Base-by-base conservation (phyloP, 441 rosid species). In the Gossypium aridum region DNA sequence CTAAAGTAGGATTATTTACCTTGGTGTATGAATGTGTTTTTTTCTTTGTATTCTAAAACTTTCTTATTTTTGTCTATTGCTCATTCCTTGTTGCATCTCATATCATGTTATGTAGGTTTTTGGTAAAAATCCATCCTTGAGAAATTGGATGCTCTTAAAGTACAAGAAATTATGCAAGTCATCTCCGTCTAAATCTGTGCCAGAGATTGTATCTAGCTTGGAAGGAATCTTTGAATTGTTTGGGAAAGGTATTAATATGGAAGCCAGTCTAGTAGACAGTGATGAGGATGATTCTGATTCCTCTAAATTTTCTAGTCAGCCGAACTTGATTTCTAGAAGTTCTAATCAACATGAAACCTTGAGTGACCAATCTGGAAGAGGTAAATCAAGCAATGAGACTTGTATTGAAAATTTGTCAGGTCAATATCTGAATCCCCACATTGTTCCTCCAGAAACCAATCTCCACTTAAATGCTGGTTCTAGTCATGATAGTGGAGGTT, bases 141-240 rank as follows among this genome's bases (percentile, higher is more conserved):
- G 88, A 82, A 90, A 79, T 77, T 92, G 97, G 98, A 82, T 91
- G 78, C 80, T 82, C 80, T 72, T 80, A 64, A 89, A 86, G 83
- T 92, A 83, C 77, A 87, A 89, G 85, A 92, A 85, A 73, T 74
- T 86, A 17, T 76, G 83, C 70, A 85, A 74, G 77, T 72, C 82
- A 74, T 83, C 89, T 56, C 82, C 94, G 71, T 80, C 84, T 81
- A 73, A 77, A 77, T 87, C 76, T 77, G 64, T 76, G 74, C 79
- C 90, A 56, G 89, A 83, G 72, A 80, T 79, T 67, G 73, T 73
- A 75, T 79, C 87, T 76, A 76, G 88, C 75, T 75, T 96, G 47
- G 93, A 86, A 77, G 83, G 74, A 78, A 84, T 87, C 63, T 85
- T 89, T 80, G 87, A 84, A 73, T 80, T 83, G 71, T 77, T 81